These are phyloP conservation scores for Sugiyamaella floridensis DNA, from an alignment of 805 yeast species.

Conservation along the genomic window DNA sequence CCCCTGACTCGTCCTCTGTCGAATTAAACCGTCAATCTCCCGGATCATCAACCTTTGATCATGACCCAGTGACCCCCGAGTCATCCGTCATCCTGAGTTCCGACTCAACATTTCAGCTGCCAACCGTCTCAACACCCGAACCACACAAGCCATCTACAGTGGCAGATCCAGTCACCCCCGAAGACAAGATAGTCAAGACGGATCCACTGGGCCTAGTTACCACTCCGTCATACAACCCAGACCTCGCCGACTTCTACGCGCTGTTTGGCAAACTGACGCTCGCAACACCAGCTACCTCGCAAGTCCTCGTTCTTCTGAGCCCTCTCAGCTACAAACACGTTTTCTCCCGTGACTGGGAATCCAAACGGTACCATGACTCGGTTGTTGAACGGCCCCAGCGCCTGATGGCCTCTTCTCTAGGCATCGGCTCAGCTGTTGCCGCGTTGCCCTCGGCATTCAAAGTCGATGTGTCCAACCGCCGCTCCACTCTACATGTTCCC, in stretches of 20 bases:
- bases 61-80: neutral
- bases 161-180: neutral
- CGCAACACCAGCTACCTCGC: neutral
- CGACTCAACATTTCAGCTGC: neutral
- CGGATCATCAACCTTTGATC: too few relatives aligned
- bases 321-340: slow-evolving; percentile 67
- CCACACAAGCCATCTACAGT: neutral
- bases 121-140: too few relatives aligned
- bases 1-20: neutral
- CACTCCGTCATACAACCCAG: neutral
- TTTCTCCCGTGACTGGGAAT: slow-evolving; percentile 71
- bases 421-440: slow-evolving; percentile 67
- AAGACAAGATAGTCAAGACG: neutral
- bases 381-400: slow-evolving; percentile 83
- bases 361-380: slow-evolving; percentile 55
- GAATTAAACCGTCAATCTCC: neutral
- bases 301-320: slow-evolving; percentile 43
- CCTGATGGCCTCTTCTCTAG: slow-evolving; percentile 66
- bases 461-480: slow-evolving; percentile 41
- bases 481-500: slow-evolving; percentile 40
- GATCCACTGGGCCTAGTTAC: neutral
- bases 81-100: neutral
- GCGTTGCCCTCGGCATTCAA: slow-evolving; percentile 39
- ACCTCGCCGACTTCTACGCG: neutral
- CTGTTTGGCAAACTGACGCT: neutral